Conservation (phyloP, 345 rosid species). For the Hypericum perforatum region DNA sequence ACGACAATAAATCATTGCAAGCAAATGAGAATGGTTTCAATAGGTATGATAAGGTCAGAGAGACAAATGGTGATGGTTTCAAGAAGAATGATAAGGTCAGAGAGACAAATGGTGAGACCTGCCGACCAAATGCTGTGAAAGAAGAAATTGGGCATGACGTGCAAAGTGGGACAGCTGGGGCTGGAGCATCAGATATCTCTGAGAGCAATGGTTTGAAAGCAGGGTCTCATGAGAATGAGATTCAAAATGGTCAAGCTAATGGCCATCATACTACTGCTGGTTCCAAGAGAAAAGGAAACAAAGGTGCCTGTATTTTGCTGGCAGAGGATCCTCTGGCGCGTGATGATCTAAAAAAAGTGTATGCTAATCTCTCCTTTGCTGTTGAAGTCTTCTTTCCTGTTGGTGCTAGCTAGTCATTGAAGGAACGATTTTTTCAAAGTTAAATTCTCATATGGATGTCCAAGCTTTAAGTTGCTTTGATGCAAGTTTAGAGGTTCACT, state of each 20-base stretch:
- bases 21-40: slow-evolving; percentile 21
- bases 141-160: slow-evolving; percentile 21
- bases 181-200: slow-evolving; percentile 22
- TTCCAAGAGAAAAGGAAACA: slow-evolving; percentile 36
- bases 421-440: neutral
- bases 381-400: neutral
- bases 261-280: slow-evolving; percentile 21
- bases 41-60: slow-evolving; percentile 29
- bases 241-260: slow-evolving; percentile 24
- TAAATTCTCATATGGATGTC: neutral
- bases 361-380: slow-evolving; percentile 24
- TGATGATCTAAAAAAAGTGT: slow-evolving; percentile 66
- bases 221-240: slow-evolving; percentile 21
- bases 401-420: neutral
- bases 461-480: too few relatives aligned
- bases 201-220: slow-evolving; percentile 22
- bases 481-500: too few relatives aligned
- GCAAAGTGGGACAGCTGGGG: slow-evolving; percentile 13
- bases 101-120: slow-evolving; percentile 21
- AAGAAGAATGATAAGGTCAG: slow-evolving; percentile 30
- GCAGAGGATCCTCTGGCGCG: slow-evolving; percentile 50
- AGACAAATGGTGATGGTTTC: slow-evolving; percentile 21
- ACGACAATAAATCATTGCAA: slow-evolving; percentile 25
- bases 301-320: slow-evolving; percentile 44
- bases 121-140: slow-evolving; percentile 13